These are phyloP conservation scores for Epichloe brachyelytri DNA, from an alignment of 2,329 filamentous ascomycete genomes.

Conservation along the genomic window DNA sequence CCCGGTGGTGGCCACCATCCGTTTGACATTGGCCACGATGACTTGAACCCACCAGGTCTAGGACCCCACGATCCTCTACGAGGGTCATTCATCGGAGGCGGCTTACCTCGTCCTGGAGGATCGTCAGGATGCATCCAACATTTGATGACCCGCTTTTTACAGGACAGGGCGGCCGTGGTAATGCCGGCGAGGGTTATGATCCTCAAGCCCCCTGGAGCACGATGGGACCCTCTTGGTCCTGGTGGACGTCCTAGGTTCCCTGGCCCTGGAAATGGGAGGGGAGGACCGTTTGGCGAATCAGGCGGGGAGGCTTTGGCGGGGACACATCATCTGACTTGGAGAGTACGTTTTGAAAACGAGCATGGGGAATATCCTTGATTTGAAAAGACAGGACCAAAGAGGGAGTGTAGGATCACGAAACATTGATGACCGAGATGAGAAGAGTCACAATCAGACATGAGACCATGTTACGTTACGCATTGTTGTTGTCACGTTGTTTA, in stretches of 20 bases:
- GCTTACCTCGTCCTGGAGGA: slow-evolving; percentile 44
- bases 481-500: not conserved
- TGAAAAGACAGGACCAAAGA: not conserved
- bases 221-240: slow-evolving; percentile 79
- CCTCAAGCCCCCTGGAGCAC: slow-evolving; percentile 72
- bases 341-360: no score
- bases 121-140: slow-evolving; percentile 83
- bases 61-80: slow-evolving; percentile 75
- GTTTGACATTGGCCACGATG: slow-evolving; percentile 66
- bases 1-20: slow-evolving; percentile 42
- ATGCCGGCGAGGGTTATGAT: slow-evolving; percentile 30
- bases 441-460: not conserved
- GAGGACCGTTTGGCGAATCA: slow-evolving; percentile 26
- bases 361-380: no score
- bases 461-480: not conserved
- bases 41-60: slow-evolving; percentile 75
- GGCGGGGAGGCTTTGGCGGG: slow-evolving; percentile 23
- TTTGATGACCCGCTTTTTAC: slow-evolving; percentile 83
- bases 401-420: not conserved
- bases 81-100: slow-evolving; percentile 48
- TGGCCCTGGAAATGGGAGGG: slow-evolving; percentile 27
- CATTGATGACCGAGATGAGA: not conserved
- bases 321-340: slow-evolving; percentile 18
- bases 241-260: slow-evolving; percentile 38
- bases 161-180: slow-evolving; percentile 33